These are phyloP conservation scores for Cunninghamia lanceolata DNA, from an alignment of 75 land plant genomes.

Conservation along the genomic window DNA sequence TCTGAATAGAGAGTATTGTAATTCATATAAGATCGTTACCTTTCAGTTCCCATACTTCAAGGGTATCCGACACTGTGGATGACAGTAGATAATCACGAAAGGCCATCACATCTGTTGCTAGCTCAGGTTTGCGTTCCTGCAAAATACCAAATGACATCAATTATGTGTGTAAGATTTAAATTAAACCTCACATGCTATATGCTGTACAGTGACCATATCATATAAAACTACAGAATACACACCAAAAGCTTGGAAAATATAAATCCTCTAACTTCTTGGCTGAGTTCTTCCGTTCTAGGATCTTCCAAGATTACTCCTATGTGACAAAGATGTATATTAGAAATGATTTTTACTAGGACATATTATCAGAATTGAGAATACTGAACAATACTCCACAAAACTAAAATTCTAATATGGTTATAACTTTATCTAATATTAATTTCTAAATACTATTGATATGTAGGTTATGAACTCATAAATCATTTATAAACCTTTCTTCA, in stretches of 20 bases:
- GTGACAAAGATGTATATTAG: background rate
- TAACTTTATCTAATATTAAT: constrained; percentile 1
- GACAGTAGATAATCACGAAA: constrained; percentile 92
- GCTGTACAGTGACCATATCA: background rate
- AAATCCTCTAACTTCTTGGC: constrained; percentile 91
- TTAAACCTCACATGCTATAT: background rate
- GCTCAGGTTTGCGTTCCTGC: constrained; percentile 90
- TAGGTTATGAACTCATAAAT: background rate
- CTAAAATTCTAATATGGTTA: background rate
- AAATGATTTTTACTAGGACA: background rate
- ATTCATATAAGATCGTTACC: constrained; percentile 29
- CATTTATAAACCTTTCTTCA: constrained; percentile 73
- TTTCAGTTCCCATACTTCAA: constrained; percentile 93
- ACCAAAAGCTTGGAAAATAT: constrained; percentile 87
- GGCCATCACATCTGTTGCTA: constrained; percentile 74
- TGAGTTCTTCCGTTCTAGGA: constrained; percentile 79
- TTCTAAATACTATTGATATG: background rate
- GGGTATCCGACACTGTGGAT: constrained; percentile 78
- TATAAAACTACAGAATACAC: constrained; percentile 11
- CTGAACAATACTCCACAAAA: background rate
- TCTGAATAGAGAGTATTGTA: constrained; percentile 19
- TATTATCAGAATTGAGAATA: background rate
- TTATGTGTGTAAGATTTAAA: background rate
- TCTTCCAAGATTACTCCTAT: constrained; percentile 76
- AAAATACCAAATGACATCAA: constrained; percentile 9